Base-by-base conservation (phyloP, 2,329 filamentous ascomycete genomes). In the Fusarium napiforme region DNA sequence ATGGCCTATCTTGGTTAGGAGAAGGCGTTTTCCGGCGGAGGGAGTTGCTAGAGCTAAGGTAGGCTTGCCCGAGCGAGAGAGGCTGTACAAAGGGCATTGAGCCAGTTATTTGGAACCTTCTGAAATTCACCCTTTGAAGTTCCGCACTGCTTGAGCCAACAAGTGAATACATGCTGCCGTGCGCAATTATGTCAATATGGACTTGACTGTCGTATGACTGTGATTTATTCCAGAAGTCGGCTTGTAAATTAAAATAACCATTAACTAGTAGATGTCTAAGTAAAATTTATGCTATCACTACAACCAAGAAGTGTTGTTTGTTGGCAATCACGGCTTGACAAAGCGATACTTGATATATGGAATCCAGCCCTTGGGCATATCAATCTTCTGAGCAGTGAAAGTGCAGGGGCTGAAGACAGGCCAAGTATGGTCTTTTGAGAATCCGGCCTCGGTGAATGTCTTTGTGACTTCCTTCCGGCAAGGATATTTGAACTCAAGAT, bases 311-410 rank as follows among this genome's bases (percentile, higher is more conserved):
- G 9, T 9, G 14, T 34, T 34, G 15, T n/a, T 45, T 45, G 3
- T 12, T 7, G 7, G 46, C 15, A 30, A 26, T 52, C 9, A 69
- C 11, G 15, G 19, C 49, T 72, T 67, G 9, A 63, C 67, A 39
- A 73, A 69, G 5, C 71, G 60, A 50, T 74, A 74, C n/a, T 74
- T 74, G 4, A 74, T 12, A n/a, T 62, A 72, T 19, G 71, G 71
- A 19, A 74, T 43, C 71, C 71, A 74, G 9, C 66, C 43, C 42
- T 60, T 65, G 3, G 69, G 53, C 18, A 74, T 55, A 30, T 72
- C 60, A 5, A 74, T 26, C 40, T 32, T 56, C 12, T 74, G 63
- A 6, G 71, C 11, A 28, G 59, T 67, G 40, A 69, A 74, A 11
- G 45, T 47, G 10, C 71, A 74, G 7, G 58, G 53, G 18, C 43